Evolutionary conservation across 2,329 filamentous ascomycete genomes (phyloP), one percentile per base, ranked within the genome.

Genomic region (Tolypocladium album): DNA sequence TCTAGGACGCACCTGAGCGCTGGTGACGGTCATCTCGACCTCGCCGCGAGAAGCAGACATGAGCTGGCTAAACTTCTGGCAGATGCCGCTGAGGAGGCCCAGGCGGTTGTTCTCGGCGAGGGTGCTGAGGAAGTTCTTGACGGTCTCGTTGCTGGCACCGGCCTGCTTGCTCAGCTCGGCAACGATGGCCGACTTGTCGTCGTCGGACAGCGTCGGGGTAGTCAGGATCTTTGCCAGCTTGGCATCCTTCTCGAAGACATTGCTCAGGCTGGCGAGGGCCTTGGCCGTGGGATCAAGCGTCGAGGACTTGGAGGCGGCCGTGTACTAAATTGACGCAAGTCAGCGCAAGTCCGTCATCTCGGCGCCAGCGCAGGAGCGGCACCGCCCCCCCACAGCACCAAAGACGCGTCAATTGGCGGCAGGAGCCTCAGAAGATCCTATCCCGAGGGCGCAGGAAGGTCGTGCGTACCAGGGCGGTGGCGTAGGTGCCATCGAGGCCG

Each of bases 41-140:
- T 99, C 94, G 66, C 94, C 94, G 67, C 86, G 88, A 68, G 91
- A 82, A 66, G 94, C 94, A 70, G 90, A 86, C 82, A 97, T 96
- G 71, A 99, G 80, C 73, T 87, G 82, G 67, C 74, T 82, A 72
- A 97, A 99, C 85, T 97, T 97, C 73, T 89, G 85, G 74, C 86
- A 87, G 65, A 97, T 88, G 68, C 88, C 87, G 76, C 88, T 82
- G 64, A 99, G 83, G 64, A 94, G 81, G 65, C 87, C 86, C 67
- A 99, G 82, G 68, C 94, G 86, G 86, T 99, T 99, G 87, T 99
- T 96, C 81, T 94, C 90, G 67, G 94, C 93, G 61, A 99, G 85
- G 61, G 93, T 89, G 61, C 81, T 74, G 69, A 99, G 85, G 82
- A 99, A 92, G 85, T 97, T 95, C 87, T 94, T 92, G 76, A 97